Evolutionary conservation across 108 stramenopile species (phyloP).

Genomic region (Nitzschia putrida): DNA sequence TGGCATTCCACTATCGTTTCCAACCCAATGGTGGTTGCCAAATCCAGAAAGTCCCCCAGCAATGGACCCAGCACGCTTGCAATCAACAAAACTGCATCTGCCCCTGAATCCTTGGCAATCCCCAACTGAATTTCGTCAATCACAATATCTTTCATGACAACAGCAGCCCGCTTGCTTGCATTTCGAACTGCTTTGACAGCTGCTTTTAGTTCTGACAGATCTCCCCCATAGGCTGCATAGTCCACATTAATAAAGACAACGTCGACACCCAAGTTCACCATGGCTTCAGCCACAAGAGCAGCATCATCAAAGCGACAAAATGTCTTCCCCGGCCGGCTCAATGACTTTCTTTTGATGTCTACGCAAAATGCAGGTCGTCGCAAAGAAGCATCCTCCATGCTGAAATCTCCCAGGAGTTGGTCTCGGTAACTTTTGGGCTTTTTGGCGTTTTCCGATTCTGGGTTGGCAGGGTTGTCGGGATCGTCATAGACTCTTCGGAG

Average conservation of each 20-base stretch:
- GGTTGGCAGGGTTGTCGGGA: conserved; percentile 67
- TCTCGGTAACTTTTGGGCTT: conserved; percentile 33
- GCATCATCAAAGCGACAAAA: conserved; percentile 87
- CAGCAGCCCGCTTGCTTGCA: conserved; percentile 70
- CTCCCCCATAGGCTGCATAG: conserved; percentile 84
- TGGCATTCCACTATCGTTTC: conserved; percentile 92
- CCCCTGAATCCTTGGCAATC: conserved; percentile 86
- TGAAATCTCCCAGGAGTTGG: conserved; percentile 63
- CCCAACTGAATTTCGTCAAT: conserved; percentile 90
- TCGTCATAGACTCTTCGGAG: conserved; percentile 85
- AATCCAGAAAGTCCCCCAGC: conserved; percentile 79
- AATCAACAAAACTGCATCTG: conserved; percentile 81
- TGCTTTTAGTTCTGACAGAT: conserved; percentile 72
- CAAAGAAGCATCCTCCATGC: conserved; percentile 78
- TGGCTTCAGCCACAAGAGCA: conserved; percentile 84
- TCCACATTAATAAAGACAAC: conserved; percentile 89
- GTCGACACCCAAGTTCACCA: conserved; percentile 88
- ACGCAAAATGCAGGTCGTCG: conserved; percentile 81
- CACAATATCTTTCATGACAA: conserved; percentile 92
- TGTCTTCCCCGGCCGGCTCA: conserved; percentile 72
- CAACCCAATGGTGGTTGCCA: conserved; percentile 84
- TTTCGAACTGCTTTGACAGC: conserved; percentile 71
- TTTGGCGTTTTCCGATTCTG: conserved; percentile 34
- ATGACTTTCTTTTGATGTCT: conserved; percentile 79
- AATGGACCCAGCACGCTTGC: conserved; percentile 82